Percentiles rank a stretch among this genome's conserved stretches.
These are phyloP conservation scores for Rhodotorula diobovata DNA, from an alignment of 768 basidiomycete genomes.

Conservation along the genomic window DNA sequence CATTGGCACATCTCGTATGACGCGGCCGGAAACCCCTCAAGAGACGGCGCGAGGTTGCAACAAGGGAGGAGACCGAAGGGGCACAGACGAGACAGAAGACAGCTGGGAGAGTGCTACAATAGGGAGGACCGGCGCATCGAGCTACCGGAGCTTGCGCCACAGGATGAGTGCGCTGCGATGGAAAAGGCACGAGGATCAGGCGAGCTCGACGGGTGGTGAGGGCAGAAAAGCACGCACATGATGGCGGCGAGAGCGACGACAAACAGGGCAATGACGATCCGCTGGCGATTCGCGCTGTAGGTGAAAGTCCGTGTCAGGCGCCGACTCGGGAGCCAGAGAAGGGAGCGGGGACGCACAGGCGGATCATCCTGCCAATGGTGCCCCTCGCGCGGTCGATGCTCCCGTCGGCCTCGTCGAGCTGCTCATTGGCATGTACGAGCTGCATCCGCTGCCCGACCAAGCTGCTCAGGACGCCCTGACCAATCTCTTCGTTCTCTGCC, in stretches of 20 bases:
- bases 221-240: conserved; percentile 33
- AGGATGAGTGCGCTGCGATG: conserved; percentile 42
- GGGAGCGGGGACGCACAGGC: conserved; percentile 44
- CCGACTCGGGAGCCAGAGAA: no score
- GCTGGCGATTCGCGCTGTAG: conserved; percentile 50
- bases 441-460: conserved; percentile 50
- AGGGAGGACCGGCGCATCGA: no score
- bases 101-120: not conserved
- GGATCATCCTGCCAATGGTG: conserved; percentile 51
- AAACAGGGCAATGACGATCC: conserved; percentile 48
- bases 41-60: not conserved
- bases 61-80: not conserved
- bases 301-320: not conserved
- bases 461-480: conserved; percentile 48
- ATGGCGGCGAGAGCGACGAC: conserved; percentile 47
- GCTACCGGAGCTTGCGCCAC: conserved; percentile 23
- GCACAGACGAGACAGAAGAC: not conserved
- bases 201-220: not conserved
- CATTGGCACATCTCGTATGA: not conserved
- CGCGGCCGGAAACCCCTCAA: no score
- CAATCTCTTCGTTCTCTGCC: conserved; percentile 51
- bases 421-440: conserved; percentile 45
- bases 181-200: not conserved
- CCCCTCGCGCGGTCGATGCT: conserved; percentile 48
- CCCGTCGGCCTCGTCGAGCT: conserved; percentile 48